Evolutionary conservation across 306 rosid genomes (phyloP).

Genomic region (Cicer yamashitae): DNA sequence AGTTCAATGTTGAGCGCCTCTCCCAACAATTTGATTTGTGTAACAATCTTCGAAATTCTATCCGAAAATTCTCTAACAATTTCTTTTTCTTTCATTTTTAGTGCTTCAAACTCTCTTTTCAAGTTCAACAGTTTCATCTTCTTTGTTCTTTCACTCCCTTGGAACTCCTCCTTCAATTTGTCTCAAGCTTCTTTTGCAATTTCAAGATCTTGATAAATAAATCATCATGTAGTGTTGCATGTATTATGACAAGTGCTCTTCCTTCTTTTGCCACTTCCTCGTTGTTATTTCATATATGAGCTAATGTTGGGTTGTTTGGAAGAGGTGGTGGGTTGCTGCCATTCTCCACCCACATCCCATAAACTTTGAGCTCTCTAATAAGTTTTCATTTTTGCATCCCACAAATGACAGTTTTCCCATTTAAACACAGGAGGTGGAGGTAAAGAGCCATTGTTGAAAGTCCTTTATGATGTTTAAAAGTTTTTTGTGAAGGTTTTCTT

Average conservation of each 20-base stretch:
- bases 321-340: too few species aligned
- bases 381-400: neutral
- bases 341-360: too few species aligned
- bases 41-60: neutral
- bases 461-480: too few species aligned
- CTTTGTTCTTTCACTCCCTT: conserved; percentile 1
- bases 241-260: too few species aligned
- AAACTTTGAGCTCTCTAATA: too few species aligned
- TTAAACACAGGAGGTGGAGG: neutral
- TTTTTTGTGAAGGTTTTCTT: too few species aligned
- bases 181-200: neutral
- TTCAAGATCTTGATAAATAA: too few species aligned
- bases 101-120: neutral
- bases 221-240: too few species aligned
- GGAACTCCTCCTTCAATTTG: neutral
- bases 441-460: too few species aligned
- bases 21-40: neutral
- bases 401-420: neutral
- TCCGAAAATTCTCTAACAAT: neutral
- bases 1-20: neutral
- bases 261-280: too few species aligned
- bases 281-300: too few species aligned
- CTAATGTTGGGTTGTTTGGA: too few species aligned
- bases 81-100: neutral
- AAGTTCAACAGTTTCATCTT: neutral